These are phyloP conservation scores for Deakozyma indianensis DNA, from an alignment of 805 yeast species.

Conservation along the genomic window DNA sequence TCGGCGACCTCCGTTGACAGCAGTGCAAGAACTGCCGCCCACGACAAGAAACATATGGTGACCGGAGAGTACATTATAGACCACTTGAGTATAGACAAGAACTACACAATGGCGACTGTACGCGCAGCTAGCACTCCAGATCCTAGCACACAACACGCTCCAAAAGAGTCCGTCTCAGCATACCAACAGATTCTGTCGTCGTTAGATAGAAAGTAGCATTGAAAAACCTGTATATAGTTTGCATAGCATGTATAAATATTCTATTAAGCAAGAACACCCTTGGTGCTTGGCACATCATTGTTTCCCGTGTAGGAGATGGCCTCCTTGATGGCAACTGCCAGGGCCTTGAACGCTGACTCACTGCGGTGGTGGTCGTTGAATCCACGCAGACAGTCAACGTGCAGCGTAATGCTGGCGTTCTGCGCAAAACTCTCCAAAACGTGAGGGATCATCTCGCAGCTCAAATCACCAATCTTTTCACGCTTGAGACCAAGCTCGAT, in stretches of 20 bases:
- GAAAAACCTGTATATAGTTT: too few relatives aligned
- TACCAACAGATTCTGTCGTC: neutral
- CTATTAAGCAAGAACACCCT: conserved; percentile 63
- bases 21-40: conserved; percentile 24
- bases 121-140: neutral
- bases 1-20: neutral
- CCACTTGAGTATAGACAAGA: neutral
- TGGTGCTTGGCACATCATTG: conserved; percentile 88
- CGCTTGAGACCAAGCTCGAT: conserved; percentile 80
- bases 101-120: neutral
- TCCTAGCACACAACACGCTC: neutral
- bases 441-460: conserved; percentile 97
- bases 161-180: neutral
- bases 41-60: conserved; percentile 12
- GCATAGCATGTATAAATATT: too few relatives aligned
- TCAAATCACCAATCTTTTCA: conserved; percentile 83
- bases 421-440: conserved; percentile 88
- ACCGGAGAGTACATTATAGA: neutral
- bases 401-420: conserved; percentile 80
- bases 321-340: conserved; percentile 83
- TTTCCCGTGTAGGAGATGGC: conserved; percentile 74
- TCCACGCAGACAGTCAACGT: conserved; percentile 89
- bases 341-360: conserved; percentile 91
- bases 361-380: conserved; percentile 93
- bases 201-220: neutral